Conservation (phyloP, 2,329 filamentous ascomycete genomes). For the Cytospora mali region DNA sequence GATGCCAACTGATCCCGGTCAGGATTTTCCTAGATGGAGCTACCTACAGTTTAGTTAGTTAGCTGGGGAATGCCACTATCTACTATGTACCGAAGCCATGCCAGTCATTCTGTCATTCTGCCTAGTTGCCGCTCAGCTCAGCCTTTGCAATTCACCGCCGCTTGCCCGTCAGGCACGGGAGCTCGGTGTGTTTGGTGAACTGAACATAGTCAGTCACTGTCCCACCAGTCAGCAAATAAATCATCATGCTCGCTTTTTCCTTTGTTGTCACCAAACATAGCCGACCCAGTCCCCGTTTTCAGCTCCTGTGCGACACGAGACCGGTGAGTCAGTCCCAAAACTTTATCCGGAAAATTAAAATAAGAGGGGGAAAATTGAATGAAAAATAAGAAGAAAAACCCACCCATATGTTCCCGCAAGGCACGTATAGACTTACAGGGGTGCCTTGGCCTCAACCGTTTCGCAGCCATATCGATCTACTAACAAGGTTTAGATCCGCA, state of each 20-base stretch:
- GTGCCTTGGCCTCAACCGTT: neutral
- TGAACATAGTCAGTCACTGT: too few relatives aligned
- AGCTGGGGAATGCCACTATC: neutral
- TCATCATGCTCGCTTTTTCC: neutral
- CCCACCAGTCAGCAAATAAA: neutral
- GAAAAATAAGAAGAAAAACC: neutral
- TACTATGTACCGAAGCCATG: too few relatives aligned
- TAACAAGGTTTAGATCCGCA: slow-evolving; percentile 23
- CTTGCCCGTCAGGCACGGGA: neutral
- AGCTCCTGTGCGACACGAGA: neutral
- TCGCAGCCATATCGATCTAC: slow-evolving; percentile 18
- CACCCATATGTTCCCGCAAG: slow-evolving; percentile 4
- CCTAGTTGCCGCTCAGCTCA: too few relatives aligned
- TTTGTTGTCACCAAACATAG: neutral
- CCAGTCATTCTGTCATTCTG: neutral
- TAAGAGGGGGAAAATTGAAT: neutral
- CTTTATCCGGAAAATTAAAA: neutral
- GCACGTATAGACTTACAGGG: slow-evolving; percentile 1
- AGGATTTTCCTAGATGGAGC: neutral
- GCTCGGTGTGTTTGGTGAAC: neutral
- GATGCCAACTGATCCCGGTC: neutral
- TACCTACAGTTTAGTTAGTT: too few relatives aligned
- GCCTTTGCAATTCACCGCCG: neutral
- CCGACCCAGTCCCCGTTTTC: neutral
- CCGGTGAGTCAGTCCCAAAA: neutral